Conservation (phyloP, 176 grass and related monocot genomes). For the Phoenix dactylifera region DNA sequence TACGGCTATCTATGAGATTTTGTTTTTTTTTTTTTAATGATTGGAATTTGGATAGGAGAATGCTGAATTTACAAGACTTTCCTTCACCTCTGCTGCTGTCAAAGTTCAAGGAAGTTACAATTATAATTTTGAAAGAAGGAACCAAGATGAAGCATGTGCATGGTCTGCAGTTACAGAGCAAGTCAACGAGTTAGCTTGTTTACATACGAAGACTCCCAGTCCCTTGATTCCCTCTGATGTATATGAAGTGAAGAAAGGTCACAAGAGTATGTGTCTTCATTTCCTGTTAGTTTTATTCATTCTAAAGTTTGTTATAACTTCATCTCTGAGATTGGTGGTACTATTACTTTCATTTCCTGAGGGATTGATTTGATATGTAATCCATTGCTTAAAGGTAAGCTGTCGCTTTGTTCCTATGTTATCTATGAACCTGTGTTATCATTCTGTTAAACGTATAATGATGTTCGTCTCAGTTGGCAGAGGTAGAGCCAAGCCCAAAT, state of each 20-base stretch:
- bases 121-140: conserved; percentile 13
- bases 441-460: neutral
- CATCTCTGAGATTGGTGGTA: no score
- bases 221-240: conserved; percentile 1
- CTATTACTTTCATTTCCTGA: no score
- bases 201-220: conserved; percentile 15
- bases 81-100: conserved; percentile 16
- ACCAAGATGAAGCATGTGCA: conserved; percentile 19
- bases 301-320: neutral
- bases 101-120: conserved; percentile 7
- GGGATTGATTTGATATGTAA: no score
- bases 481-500: conserved; percentile 40
- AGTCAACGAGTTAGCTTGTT: conserved; percentile 31
- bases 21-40: no score
- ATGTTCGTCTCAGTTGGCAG: conserved; percentile 26
- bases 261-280: conserved; percentile 25
- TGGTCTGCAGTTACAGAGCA: conserved; percentile 39
- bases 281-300: conserved; percentile 4
- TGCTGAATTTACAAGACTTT: conserved; percentile 25
- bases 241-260: conserved; percentile 11
- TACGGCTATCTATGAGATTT: no score
- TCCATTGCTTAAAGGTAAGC: no score
- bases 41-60: conserved; percentile 18
- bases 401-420: no score
- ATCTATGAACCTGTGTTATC: neutral